Percentiles rank a stretch among this genome's conserved stretches.
Evolutionary conservation across 305 asterid species (phyloP).

Genomic region (Solanum chacoense): DNA sequence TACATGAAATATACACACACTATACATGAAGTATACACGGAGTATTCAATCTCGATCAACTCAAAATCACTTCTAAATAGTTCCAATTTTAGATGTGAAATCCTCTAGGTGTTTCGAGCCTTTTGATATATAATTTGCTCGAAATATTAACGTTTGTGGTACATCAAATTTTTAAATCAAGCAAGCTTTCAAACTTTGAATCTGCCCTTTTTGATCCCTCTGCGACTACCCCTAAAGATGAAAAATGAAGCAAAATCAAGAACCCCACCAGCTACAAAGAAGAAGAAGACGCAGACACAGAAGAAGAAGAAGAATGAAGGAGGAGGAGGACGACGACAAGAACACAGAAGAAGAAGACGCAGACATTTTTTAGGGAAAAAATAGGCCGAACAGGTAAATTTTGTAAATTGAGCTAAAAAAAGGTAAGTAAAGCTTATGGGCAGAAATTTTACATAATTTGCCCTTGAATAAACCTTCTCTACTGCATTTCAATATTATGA

Average conservation of each 20-base stretch:
- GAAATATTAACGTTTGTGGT: not conserved
- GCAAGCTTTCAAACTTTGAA: not conserved
- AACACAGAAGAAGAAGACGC: not conserved
- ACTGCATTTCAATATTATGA: not conserved
- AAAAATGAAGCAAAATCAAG: not conserved
- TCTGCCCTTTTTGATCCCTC: not conserved
- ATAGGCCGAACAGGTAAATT: not conserved
- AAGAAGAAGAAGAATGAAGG: not conserved
- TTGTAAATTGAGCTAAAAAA: not conserved
- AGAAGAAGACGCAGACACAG: not conserved
- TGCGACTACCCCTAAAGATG: not conserved
- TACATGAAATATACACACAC: not conserved
- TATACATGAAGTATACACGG: not conserved
- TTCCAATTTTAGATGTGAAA: not conserved
- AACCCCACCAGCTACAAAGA: not conserved
- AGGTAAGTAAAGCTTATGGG: not conserved
- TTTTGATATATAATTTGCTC: not conserved
- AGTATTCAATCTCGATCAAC: not conserved
- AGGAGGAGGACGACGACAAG: not conserved
- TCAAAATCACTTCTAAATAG: not conserved
- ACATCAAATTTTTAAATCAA: not conserved
- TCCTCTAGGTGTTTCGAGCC: not conserved
- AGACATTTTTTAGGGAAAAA: not conserved
- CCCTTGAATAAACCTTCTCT: not conserved
- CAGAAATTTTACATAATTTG: not conserved